These are phyloP conservation scores for Shiraia bambusicola DNA, from an alignment of 2,329 filamentous ascomycete genomes.

Conservation along the genomic window DNA sequence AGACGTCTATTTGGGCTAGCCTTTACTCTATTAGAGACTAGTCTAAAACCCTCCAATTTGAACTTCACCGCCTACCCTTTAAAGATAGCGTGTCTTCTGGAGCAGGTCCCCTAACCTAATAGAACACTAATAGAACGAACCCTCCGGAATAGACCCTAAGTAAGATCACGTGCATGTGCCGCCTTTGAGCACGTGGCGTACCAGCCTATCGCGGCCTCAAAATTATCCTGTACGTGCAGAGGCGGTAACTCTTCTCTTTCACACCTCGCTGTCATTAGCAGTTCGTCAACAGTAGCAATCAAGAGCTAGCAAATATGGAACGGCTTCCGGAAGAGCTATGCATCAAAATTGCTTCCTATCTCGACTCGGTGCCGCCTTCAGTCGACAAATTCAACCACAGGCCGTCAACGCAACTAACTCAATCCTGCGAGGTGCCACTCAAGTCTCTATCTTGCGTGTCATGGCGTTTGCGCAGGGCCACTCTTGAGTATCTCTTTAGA, in stretches of 20 bases:
- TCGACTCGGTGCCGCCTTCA: conserved; percentile 37
- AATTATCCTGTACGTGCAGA: too few species aligned
- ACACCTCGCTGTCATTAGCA: background rate
- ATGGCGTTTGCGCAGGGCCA: conserved; percentile 35
- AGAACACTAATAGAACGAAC: too few species aligned
- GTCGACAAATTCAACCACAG: conserved; percentile 36
- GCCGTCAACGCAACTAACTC: conserved; percentile 30
- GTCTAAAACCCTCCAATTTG: too few species aligned
- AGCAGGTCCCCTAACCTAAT: too few species aligned
- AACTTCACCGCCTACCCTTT: too few species aligned
- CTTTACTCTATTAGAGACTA: too few species aligned
- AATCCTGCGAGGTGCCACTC: conserved; percentile 22
- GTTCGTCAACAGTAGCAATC: background rate
- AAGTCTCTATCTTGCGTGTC: conserved; percentile 39
- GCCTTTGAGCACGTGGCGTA: too few species aligned
- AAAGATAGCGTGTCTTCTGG: too few species aligned
- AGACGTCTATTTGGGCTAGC: too few species aligned
- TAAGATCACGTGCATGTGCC: too few species aligned
- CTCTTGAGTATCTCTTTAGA: conserved; percentile 36
- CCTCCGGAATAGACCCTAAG: too few species aligned
- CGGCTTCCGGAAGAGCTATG: conserved; percentile 41
- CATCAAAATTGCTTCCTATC: conserved; percentile 36
- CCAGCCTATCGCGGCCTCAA: too few species aligned
- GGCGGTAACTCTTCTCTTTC: background rate
- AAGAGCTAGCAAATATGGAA: conserved; percentile 18